Conservation (phyloP, 164 flowering plant genomes). For the Tinospora cordifolia region DNA sequence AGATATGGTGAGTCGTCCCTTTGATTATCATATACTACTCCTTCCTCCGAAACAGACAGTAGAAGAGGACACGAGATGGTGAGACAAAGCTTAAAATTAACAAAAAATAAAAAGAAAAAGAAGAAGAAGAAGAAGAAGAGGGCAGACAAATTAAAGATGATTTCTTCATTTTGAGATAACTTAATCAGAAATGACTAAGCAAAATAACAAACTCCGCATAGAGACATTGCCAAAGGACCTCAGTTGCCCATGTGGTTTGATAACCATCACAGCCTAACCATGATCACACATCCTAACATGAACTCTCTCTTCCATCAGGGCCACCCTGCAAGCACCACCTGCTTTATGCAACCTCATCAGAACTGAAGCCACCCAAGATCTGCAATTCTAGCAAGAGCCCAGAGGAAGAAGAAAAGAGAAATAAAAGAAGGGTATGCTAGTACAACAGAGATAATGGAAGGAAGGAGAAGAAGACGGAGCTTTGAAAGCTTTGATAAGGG, state of each 20-base stretch:
- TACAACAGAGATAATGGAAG: background rate
- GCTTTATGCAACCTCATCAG: background rate
- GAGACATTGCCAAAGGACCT: constrained; percentile 19
- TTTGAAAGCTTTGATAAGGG: background rate
- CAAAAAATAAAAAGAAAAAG: too few relatives aligned
- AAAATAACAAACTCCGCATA: background rate
- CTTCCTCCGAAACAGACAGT: background rate
- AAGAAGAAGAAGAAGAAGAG: background rate
- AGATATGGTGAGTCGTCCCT: background rate
- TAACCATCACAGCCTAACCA: constrained; percentile 8
- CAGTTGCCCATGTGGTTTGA: constrained; percentile 18
- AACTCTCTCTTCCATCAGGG: background rate
- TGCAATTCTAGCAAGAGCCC: background rate
- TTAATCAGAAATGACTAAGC: background rate
- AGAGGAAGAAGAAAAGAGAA: background rate
- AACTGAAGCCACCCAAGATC: background rate
- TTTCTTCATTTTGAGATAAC: constrained; percentile 6
- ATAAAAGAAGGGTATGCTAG: background rate
- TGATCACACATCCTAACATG: background rate
- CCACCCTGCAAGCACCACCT: background rate
- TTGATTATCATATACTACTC: background rate
- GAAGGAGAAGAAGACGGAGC: too few relatives aligned
- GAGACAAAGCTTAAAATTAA: background rate
- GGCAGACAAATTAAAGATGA: background rate
- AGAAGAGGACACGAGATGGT: background rate